Base-by-base conservation (phyloP, 2,329 filamentous ascomycete genomes). In the Trichoderma koningiopsis region DNA sequence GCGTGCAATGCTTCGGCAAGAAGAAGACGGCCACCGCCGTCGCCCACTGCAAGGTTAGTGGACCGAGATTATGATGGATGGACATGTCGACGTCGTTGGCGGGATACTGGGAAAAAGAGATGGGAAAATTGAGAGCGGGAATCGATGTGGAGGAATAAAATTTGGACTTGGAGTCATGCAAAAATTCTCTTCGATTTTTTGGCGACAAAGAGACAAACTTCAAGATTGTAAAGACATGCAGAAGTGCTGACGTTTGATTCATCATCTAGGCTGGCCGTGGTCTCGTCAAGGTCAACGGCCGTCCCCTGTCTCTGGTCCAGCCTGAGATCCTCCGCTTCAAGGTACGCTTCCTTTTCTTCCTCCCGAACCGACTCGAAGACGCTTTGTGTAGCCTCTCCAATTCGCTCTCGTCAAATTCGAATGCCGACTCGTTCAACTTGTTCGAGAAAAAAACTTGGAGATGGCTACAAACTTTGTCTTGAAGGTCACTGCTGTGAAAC, bases 1-100 rank as follows among this genome's bases (percentile, higher is more conserved):
- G 89, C 85, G 92, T 94, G 80, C 94, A 97, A 90, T 97, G 94
- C 92, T 97, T 98, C 92, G 94, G 94, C 91, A 97, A 97, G 91
- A 94, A 94, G 89, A 93, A 92, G 89, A 94, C 90, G 82, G 93
- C 93, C 79, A 92, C 91, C 75, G 91, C 90, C 81, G 93, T 96
- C 86, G 93, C 93, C 84, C 92, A 95, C 88, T 95, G 92, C 91
- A 94, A 95, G 90, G 90, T 92, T 87, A 59, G 69, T 70, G 67
- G 37, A 64, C 59, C 40, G 27, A 19, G 27, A 14, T 27, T 10
- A 53, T 22, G 29, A 40, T 24, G 47, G 31, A 55, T n/a, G 19
- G 37, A 11, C 14, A 31, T 27, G 5, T 13, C 29, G 31, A 31
- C 49, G 29, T 11, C 11, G 19, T 35, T 27, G 53, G 11, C 24